These are phyloP conservation scores for Ophiostoma triangulosporum DNA, from an alignment of 2,329 filamentous ascomycete genomes.

Conservation along the genomic window DNA sequence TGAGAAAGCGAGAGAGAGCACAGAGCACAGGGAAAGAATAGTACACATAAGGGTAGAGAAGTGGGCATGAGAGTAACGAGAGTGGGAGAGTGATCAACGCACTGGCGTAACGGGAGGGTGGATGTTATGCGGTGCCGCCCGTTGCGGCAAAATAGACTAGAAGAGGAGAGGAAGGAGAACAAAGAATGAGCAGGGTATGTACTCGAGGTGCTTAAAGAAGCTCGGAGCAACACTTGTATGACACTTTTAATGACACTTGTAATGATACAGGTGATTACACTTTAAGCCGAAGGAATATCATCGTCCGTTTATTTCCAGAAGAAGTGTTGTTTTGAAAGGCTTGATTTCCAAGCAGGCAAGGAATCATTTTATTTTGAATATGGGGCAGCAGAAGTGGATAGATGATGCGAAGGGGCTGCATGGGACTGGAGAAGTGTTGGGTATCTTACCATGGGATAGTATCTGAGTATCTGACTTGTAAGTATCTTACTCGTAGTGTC, in stretches of 20 bases:
- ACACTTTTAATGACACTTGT: too few relatives aligned
- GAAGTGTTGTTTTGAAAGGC: too few relatives aligned
- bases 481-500: too few relatives aligned
- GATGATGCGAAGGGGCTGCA: background rate
- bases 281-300: too few relatives aligned
- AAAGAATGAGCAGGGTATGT: background rate
- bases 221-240: too few relatives aligned
- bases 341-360: too few relatives aligned
- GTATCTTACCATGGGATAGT: background rate
- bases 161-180: background rate
- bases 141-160: conserved; percentile 2
- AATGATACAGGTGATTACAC: background rate
- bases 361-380: background rate
- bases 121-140: background rate
- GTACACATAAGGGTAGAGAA: background rate
- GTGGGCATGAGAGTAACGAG: background rate
- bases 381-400: background rate
- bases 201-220: background rate
- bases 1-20: background rate
- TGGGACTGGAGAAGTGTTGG: background rate
- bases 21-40: background rate
- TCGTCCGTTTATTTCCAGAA: too few relatives aligned
- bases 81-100: background rate
- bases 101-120: conserved; percentile 1
- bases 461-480: too few relatives aligned